Evolutionary conservation across 495 filamentous ascomycete genomes (phyloP).

Genomic region (Massariosphaeria phaeospora): DNA sequence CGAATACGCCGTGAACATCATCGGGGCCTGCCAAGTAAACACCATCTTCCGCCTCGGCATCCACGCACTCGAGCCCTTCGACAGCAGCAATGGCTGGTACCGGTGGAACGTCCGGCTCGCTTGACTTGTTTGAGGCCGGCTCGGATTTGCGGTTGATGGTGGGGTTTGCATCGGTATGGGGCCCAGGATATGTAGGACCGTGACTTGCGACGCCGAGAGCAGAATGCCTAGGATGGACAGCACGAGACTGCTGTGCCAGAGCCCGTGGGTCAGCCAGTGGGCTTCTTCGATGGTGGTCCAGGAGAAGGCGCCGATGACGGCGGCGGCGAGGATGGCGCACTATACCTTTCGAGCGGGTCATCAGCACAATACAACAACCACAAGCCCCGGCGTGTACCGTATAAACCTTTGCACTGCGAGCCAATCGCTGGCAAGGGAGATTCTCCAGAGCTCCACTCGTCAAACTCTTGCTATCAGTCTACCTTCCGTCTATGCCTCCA

Average conservation of each 20-base stretch:
- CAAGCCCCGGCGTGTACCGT: too few species aligned
- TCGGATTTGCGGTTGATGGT: too few species aligned
- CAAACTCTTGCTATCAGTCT: too few species aligned
- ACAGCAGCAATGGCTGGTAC: conserved; percentile 3
- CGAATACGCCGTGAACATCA: conserved; percentile 11
- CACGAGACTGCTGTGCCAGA: conserved; percentile 9
- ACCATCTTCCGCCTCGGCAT: conserved; percentile 5
- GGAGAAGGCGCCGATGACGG: conserved; percentile 12
- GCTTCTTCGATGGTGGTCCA: conserved; percentile 10
- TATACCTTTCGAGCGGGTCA: too few species aligned
- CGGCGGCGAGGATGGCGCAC: conserved; percentile 7
- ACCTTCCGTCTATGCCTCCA: too few species aligned
- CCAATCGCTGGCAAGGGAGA: too few species aligned
- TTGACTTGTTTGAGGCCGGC: background rate
- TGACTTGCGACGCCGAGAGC: background rate
- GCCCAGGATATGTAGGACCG: conserved; percentile 1
- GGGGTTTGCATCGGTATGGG: too few species aligned
- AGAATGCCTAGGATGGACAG: conserved; percentile 8
- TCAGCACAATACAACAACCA: too few species aligned
- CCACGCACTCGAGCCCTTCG: background rate
- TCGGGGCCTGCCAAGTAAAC: conserved; percentile 13
- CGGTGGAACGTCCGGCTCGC: background rate
- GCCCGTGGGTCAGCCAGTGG: conserved; percentile 10
- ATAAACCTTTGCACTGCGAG: too few species aligned
- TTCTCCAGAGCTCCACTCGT: too few species aligned